phyloP scores from a whole-genome alignment of 441 rosid genomes.

The Syzygium syzygioides region DNA sequence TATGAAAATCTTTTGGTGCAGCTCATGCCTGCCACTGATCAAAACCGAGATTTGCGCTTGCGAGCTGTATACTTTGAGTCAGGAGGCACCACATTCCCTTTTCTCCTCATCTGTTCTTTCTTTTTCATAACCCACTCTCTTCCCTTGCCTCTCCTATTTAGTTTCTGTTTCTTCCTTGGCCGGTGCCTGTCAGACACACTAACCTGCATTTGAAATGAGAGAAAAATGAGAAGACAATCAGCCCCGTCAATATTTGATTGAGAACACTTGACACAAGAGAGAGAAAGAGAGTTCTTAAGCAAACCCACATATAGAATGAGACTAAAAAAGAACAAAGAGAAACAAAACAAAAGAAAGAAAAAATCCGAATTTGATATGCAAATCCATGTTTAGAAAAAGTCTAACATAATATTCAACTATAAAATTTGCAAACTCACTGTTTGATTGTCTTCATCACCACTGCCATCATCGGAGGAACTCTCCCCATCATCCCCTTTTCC shows the following conservation, averaged over 20 bases:
- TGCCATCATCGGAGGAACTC: constrained; percentile 52
- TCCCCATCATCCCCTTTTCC: constrained; percentile 54
- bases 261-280: not conserved
- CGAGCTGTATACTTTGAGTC: constrained; percentile 79
- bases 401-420: not conserved
- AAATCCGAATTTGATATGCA: not conserved
- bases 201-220: constrained; percentile 31
- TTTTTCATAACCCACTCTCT: constrained; percentile 78
- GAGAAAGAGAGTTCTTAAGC: not conserved
- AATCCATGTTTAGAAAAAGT: not conserved
- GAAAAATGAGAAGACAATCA: not conserved
- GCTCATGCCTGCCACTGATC: constrained; percentile 7
- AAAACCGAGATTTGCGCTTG: constrained; percentile 75
- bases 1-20: not conserved
- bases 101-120: constrained; percentile 84
- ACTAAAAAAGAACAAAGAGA: not conserved
- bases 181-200: constrained; percentile 61
- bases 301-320: not conserved
- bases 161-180: constrained; percentile 74
- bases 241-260: not conserved
- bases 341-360: not conserved
- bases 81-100: constrained; percentile 67
- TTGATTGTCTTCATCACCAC: constrained; percentile 57
- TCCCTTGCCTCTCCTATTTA: constrained; percentile 56
- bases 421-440: constrained; percentile 28